Percentiles rank a stretch among this genome's conserved stretches.
Evolutionary conservation across 768 basidiomycete genomes (phyloP).

Genomic region (Myochromella boudieri): DNA sequence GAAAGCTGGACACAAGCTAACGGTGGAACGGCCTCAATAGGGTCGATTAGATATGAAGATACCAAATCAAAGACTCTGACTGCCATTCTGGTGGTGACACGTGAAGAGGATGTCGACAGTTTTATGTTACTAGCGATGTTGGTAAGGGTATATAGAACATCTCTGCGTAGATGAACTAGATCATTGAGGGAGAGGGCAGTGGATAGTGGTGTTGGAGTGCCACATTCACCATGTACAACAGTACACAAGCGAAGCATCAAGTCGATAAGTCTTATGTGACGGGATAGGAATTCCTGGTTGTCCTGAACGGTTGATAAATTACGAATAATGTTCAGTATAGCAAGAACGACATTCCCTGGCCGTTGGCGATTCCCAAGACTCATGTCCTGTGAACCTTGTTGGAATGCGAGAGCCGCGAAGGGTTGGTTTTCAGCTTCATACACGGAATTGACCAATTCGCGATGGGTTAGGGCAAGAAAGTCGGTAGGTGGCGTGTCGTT

Average conservation of each 20-base stretch:
- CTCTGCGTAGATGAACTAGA: slow-evolving; percentile 71
- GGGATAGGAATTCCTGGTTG: slow-evolving; percentile 66
- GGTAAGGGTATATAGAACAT: slow-evolving; percentile 68
- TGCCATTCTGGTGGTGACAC: slow-evolving; percentile 46
- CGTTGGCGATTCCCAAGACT: slow-evolving; percentile 61
- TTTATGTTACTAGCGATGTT: slow-evolving; percentile 55
- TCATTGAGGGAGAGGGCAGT: slow-evolving; percentile 69
- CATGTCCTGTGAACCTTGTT: slow-evolving; percentile 51
- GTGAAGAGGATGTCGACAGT: slow-evolving; percentile 43
- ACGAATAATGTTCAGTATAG: slow-evolving; percentile 77
- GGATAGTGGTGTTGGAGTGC: slow-evolving; percentile 43
- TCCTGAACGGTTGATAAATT: slow-evolving; percentile 79
- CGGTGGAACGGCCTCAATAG: slow-evolving; percentile 64
- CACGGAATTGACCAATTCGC: slow-evolving; percentile 58
- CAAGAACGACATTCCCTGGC: slow-evolving; percentile 65
- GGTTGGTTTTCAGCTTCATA: slow-evolving; percentile 57
- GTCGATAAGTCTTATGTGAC: slow-evolving; percentile 62
- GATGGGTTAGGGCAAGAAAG: slow-evolving; percentile 56
- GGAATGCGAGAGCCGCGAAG: slow-evolving; percentile 54
- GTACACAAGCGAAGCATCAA: slow-evolving; percentile 69
- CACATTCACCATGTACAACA: slow-evolving; percentile 36
- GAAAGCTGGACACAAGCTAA: slow-evolving; percentile 54
- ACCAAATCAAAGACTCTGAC: slow-evolving; percentile 64
- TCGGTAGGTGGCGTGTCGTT: slow-evolving; percentile 27
- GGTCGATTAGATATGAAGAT: slow-evolving; percentile 75